Conservation (phyloP, 2,329 filamentous ascomycete species). For the Penicillium sp. region DNA sequence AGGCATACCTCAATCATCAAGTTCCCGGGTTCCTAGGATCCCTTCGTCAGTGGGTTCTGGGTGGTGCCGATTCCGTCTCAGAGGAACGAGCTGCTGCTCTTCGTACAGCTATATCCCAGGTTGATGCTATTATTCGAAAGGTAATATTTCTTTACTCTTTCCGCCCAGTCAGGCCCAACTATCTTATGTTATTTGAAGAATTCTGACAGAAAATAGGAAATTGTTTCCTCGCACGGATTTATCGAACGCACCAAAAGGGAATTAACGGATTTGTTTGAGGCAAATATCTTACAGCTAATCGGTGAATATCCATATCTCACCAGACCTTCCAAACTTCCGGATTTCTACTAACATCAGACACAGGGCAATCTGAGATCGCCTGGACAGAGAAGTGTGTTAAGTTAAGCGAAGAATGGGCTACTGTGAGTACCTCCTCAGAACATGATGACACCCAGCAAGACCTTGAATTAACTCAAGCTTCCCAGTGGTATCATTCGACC, state of each 20-base stretch:
- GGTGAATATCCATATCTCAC: background rate
- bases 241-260: background rate
- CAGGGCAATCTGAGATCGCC: background rate
- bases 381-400: background rate
- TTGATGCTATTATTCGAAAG: background rate
- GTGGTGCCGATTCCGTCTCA: slow-evolving; percentile 11
- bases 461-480: background rate
- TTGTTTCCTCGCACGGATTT: background rate
- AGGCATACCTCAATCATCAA: slow-evolving; percentile 10
- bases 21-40: slow-evolving; percentile 19
- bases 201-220: background rate
- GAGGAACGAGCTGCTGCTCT: slow-evolving; percentile 14
- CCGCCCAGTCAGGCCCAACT: background rate
- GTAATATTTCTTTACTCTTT: background rate
- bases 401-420: background rate
- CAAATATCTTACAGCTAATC: background rate
- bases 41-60: slow-evolving; percentile 16
- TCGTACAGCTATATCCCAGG: slow-evolving; percentile 7
- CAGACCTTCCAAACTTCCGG: too few relatives aligned
- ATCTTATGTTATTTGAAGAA: background rate
- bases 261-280: background rate
- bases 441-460: background rate
- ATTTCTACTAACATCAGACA: background rate
- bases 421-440: background rate
- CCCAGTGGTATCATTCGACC: background rate